Evolutionary conservation across 75 land plant genomes (phyloP), one percentile per base, ranked within the genome.

Genomic region (Sequoia sempervirens): DNA sequence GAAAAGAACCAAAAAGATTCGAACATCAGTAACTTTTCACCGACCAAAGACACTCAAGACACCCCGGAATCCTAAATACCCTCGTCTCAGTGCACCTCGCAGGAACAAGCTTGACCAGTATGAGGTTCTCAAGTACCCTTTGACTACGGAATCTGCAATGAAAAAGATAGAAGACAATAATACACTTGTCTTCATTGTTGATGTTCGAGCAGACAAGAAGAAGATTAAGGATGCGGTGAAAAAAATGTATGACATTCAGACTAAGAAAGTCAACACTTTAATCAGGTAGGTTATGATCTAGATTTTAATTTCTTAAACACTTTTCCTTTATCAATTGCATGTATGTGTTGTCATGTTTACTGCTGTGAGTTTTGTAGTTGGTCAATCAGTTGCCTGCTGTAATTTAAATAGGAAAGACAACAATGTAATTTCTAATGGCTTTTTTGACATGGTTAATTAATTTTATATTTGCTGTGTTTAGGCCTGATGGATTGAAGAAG

Each of bases 151-250:
- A 84, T 93, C 93, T 30, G 94, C 94, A 43, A 93, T 92, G 94
- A 93, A 93, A 89, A 93, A 93, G 87, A 93, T 92, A 30, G 94
- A 93, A 79, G 94, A 93, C 83, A 93, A 93, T 83, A 93, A 92
- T 64, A 93, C 94, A n/a, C 87, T 92, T 43, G 94, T 93, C 53
- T 93, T 93, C 83, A 93, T 93, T 64, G 94, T 93, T 45, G 94
- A 93, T 82, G 85, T 92, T n/a, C 85, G 94, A 53, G 91, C 94
- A 38, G 93, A 93, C 73, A 93, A 93, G 91, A 93, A 93, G 85
- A 91, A 88, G 83, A 91, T 91, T 53, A 91, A 91, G 85, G 91
- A 86, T 84, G 93, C 93, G 13, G 93, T 91, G 32, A 93, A 91
- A 87, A 88, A 88, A 83, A 91, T 91, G 93, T 91, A 90, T 69